Conservation (phyloP, 805 yeast species). For the Alloascoidea africana region DNA sequence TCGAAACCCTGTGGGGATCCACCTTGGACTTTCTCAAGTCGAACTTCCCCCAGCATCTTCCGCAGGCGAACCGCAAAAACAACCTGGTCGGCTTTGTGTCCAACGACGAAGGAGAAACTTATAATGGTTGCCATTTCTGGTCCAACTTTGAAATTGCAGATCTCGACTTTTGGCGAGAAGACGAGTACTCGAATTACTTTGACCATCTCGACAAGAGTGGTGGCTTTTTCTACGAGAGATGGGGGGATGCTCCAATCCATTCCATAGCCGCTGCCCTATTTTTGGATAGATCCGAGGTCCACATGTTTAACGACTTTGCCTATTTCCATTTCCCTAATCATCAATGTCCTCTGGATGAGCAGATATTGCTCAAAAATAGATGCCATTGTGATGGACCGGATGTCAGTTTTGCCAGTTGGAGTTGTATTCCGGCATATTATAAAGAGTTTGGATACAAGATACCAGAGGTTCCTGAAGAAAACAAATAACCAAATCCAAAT, state of each 20-base stretch:
- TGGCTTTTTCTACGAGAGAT: conserved; percentile 75
- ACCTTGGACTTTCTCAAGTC: conserved; percentile 28
- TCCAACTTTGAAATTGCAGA: conserved; percentile 66
- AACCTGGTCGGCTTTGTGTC: conserved; percentile 51
- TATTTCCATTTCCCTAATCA: conserved; percentile 48
- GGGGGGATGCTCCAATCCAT: conserved; percentile 95
- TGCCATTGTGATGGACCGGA: conserved; percentile 54
- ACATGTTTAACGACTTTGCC: conserved; percentile 63
- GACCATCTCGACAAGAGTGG: conserved; percentile 49
- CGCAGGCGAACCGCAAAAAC: conserved; percentile 13
- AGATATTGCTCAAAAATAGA: conserved; percentile 34
- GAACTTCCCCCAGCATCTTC: conserved; percentile 18
- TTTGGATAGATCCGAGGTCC: conserved; percentile 39
- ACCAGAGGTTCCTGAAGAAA: too few relatives aligned
- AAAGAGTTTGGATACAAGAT: not conserved
- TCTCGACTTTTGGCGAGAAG: conserved; percentile 48
- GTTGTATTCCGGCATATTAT: conserved; percentile 1
- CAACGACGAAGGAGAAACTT: conserved; percentile 44
- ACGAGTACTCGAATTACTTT: conserved; percentile 43
- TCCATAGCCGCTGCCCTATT: conserved; percentile 57
- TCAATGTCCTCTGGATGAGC: conserved; percentile 36
- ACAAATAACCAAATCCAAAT: too few relatives aligned
- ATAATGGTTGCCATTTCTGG: conserved; percentile 75
- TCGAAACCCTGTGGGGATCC: conserved; percentile 47
- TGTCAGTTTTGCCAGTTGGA: conserved; percentile 1